Evolutionary conservation across 495 filamentous ascomycete species (phyloP).

Genomic region (Talaromyces proteolyticus): DNA sequence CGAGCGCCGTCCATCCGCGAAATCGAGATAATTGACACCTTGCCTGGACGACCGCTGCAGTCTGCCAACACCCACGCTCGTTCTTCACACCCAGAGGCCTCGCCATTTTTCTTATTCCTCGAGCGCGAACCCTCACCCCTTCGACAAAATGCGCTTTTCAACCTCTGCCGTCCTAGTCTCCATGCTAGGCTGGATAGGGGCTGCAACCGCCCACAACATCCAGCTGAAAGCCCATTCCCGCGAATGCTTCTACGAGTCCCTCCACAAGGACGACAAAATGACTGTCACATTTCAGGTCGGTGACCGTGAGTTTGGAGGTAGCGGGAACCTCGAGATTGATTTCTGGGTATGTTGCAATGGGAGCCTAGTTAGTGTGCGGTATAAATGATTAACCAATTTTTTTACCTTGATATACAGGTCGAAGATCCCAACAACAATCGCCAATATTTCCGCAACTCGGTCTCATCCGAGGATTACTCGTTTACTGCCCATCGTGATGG

Average conservation of each 20-base stretch:
- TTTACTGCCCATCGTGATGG: constrained; percentile 84
- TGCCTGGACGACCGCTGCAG: background rate
- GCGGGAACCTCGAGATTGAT: constrained; percentile 92
- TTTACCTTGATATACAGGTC: constrained; percentile 45
- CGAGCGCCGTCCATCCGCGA: background rate
- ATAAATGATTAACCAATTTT: background rate
- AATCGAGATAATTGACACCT: constrained; percentile 4
- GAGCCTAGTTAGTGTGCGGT: background rate
- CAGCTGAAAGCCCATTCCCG: constrained; percentile 82
- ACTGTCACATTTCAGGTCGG: constrained; percentile 98
- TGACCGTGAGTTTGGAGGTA: constrained; percentile 90
- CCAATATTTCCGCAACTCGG: constrained; percentile 68
- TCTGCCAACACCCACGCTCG: background rate
- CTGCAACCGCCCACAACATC: constrained; percentile 83
- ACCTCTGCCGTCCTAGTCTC: constrained; percentile 51
- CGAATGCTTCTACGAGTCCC: constrained; percentile 94
- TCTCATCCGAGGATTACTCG: constrained; percentile 87
- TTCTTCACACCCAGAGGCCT: background rate
- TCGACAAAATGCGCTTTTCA: constrained; percentile 48
- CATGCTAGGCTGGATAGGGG: constrained; percentile 56
- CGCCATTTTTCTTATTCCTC: constrained; percentile 32
- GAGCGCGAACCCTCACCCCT: too few species aligned
- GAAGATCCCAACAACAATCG: constrained; percentile 70
- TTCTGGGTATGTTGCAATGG: constrained; percentile 73
- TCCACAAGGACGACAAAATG: constrained; percentile 95